Percentiles rank a stretch among this genome's conserved stretches.
Conservation (phyloP, 169 alveolate species). For the Plasmodium blacklocki region DNA sequence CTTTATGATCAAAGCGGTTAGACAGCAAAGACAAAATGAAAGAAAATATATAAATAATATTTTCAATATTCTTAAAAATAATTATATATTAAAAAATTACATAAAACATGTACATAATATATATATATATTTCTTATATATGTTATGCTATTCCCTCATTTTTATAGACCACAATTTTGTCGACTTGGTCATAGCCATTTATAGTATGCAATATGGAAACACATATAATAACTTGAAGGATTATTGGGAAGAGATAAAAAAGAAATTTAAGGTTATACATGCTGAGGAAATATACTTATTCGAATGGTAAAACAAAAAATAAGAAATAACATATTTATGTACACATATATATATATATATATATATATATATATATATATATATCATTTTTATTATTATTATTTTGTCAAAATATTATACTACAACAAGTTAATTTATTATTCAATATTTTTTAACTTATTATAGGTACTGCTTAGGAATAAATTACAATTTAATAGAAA, state of each 20-base stretch:
- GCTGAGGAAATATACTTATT: constrained; percentile 57
- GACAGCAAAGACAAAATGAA: background rate
- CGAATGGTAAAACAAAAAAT: constrained; percentile 39
- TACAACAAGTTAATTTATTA: constrained; percentile 4
- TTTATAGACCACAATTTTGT: constrained; percentile 59
- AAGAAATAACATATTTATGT: background rate
- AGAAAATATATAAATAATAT: background rate
- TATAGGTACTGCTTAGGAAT: constrained; percentile 69
- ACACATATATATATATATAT: too few species aligned
- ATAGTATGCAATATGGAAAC: constrained; percentile 67
- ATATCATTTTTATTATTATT: too few species aligned
- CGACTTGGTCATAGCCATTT: constrained; percentile 46
- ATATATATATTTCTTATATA: background rate
- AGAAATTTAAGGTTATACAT: constrained; percentile 22
- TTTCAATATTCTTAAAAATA: background rate
- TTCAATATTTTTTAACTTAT: background rate
- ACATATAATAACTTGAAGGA: constrained; percentile 14
- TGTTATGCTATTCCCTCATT: background rate
- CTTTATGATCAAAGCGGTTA: constrained; percentile 60
- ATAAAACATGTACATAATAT: background rate
- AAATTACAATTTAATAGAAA: constrained; percentile 64
- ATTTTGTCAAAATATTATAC: background rate
- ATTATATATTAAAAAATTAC: background rate
- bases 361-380: too few species aligned
- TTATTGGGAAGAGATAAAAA: constrained; percentile 48